These are phyloP conservation scores for Isatis lusitanica DNA, from an alignment of 441 rosid species.

Conservation along the genomic window DNA sequence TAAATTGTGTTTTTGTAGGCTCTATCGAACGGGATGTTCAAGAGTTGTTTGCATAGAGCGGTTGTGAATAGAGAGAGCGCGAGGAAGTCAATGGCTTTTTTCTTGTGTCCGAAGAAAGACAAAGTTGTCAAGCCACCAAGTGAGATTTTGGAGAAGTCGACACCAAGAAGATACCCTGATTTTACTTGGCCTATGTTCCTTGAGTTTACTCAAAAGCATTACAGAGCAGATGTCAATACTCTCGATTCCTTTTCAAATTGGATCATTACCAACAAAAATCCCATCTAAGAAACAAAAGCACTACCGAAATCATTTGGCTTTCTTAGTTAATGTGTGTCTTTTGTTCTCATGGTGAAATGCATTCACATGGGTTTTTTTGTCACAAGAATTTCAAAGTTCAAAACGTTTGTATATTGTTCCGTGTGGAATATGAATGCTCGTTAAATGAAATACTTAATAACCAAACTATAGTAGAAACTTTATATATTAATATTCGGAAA, in stretches of 20 bases:
- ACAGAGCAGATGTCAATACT: slow-evolving; percentile 96
- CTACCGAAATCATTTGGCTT: slow-evolving; percentile 32
- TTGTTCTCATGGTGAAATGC: slow-evolving; percentile 23
- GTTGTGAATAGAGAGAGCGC: slow-evolving; percentile 59
- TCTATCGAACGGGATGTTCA: slow-evolving; percentile 58
- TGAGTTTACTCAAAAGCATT: slow-evolving; percentile 84
- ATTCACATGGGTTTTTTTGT: neutral
- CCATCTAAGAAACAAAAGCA: slow-evolving; percentile 41
- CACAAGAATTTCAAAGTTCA: neutral
- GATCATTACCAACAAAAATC: slow-evolving; percentile 40
- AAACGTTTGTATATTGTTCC: slow-evolving; percentile 14
- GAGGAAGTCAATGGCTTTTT: slow-evolving; percentile 64
- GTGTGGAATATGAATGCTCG: neutral
- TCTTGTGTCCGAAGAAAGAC: slow-evolving; percentile 60
- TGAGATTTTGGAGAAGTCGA: slow-evolving; percentile 27
- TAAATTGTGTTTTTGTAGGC: slow-evolving; percentile 42
- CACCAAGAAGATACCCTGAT: slow-evolving; percentile 65
- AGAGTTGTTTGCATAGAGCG: slow-evolving; percentile 76
- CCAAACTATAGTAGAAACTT: neutral
- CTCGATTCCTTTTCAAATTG: slow-evolving; percentile 75
- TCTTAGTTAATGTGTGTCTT: slow-evolving; percentile 12
- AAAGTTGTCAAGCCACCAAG: slow-evolving; percentile 65
- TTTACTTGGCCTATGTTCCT: slow-evolving; percentile 91
- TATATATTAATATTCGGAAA: too few species aligned
- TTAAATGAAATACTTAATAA: neutral